Evolutionary conservation across 2,329 filamentous ascomycete species (phyloP), one percentile per base, ranked within the genome.

Genomic region (Talaromyces sp.): DNA sequence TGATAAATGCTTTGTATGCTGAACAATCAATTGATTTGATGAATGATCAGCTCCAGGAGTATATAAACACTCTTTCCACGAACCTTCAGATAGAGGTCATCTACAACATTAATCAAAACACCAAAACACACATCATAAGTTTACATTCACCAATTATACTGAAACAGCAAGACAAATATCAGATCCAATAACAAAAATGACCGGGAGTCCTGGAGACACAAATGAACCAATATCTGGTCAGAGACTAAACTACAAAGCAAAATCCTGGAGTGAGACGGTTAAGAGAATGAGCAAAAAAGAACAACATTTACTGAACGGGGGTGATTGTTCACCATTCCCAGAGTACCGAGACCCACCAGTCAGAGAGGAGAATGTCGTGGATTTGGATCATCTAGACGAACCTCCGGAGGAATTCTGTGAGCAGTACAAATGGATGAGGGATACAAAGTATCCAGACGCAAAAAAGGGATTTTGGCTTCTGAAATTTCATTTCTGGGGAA

Each of bases 401-500:
- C 51, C 59, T 10, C 55, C 59, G 2, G 29, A 38, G 8, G 26
- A 55, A 4, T 61, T 61, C 35, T 3, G 2, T 46, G 8, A 46
- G 4, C n/a, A n/a, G 35, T 21, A 19, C 46, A 51, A 11, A 2
- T 43, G 38, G 50, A 41, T 58, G 13, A 21, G n/a, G 4, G 14
- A 19, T 14, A 17, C 29, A 49, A 50, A 58, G 31, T 46, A 46
- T 24, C 59, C 59, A 4, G 21, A 17, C 5, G 51, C 55, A 51
- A 27, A 51, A 3, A 41, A 55, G 0, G 41, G 50, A 0, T n/a
- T 43, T 43, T 51, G 29, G 13, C 31, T 58, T 10, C 9, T 61
- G 3, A 10, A 26, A 7, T 57, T 55, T 26, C 38, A 61, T 58
- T 61, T 61, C 52, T 62, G 60, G 60, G 58, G 58, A 27, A 56